Conservation (phyloP, 108 stramenopile species). For the Fragilaria radians region DNA sequence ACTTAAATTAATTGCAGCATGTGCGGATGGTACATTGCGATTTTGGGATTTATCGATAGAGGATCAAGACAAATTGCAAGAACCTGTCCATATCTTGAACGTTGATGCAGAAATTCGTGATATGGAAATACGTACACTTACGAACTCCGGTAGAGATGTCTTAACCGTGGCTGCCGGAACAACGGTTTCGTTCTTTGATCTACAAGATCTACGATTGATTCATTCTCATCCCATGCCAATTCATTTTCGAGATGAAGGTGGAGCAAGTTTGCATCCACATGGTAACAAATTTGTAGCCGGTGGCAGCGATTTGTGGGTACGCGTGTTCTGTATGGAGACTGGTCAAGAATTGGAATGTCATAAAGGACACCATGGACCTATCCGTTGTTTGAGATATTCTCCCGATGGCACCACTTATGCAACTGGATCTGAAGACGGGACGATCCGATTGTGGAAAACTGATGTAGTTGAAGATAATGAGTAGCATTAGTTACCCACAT, state of each 20-base stretch:
- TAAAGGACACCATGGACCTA: conserved; percentile 99
- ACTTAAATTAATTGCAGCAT: conserved; percentile 41
- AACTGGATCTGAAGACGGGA: conserved; percentile 97
- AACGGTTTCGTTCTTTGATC: conserved; percentile 73
- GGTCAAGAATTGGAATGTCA: conserved; percentile 88
- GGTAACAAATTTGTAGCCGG: conserved; percentile 90
- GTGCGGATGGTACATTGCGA: conserved; percentile 62
- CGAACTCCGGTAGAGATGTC: conserved; percentile 28
- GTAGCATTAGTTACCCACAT: not conserved
- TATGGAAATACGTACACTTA: conserved; percentile 69
- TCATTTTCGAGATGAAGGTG: conserved; percentile 94
- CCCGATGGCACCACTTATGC: conserved; percentile 85
- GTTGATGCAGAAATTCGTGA: conserved; percentile 77
- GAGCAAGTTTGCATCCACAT: conserved; percentile 83
- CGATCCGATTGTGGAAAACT: conserved; percentile 96
- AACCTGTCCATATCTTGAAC: conserved; percentile 29
- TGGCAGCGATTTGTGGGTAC: conserved; percentile 91
- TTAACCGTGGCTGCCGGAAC: conserved; percentile 86
- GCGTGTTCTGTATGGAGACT: conserved; percentile 86
- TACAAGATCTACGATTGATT: conserved; percentile 10
- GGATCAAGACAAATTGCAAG: not conserved
- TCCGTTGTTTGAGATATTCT: conserved; percentile 93
- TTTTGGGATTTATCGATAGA: conserved; percentile 47
- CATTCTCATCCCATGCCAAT: conserved; percentile 81
- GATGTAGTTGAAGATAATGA: conserved; percentile 30